Evolutionary conservation across 257 asterid genomes (phyloP), one percentile per base, ranked within the genome.

Genomic region (Pogostemon cablin): DNA sequence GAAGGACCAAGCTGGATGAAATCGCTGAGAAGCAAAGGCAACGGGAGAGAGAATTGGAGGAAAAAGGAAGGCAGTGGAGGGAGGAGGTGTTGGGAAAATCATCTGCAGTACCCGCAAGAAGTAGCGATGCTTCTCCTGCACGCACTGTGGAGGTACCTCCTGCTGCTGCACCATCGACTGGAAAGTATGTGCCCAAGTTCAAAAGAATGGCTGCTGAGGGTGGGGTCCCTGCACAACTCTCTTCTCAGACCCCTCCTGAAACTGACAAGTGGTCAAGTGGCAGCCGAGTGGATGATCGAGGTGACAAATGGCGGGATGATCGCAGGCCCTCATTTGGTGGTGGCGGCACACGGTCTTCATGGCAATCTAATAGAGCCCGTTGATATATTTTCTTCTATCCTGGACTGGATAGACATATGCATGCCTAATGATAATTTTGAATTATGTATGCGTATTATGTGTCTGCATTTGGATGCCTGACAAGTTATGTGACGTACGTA

Each of bases 11-110:
- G 66, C 72, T 72, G 58, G 77, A 72, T 54, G 77, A 72, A 43
- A 72, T 72, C 8, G 77, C 77, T 42, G 77, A 72, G 35, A 72
- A 72, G 10, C 77, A 72, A 55, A 63, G 72, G 66, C 77, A 72
- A 52, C 59, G 77, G 32, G 71, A 63, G 72, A 53, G 77, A 37
- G 77, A 72, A 65, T 42, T 72, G 58, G 77, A 72, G 50, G 77
- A 72, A 35, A 72, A 72, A 55, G 77, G 64, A 35, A 53, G 71
- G 58, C 71, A 43, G 32, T 12, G 77, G 65, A 63, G 57, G 71
- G 77, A 63, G 54, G 77, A 65, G 58, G 47, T 72, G 4, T 43
- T 72, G 42, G 65, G 72, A 41, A 71, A 52, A 39, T 71, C 75
- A 5, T 44, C 67, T 7, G 54, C 44, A 2, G 37, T 61, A 34